Conservation (phyloP, 2,329 filamentous ascomycete species). For the Tolypocladium nubicola region DNA sequence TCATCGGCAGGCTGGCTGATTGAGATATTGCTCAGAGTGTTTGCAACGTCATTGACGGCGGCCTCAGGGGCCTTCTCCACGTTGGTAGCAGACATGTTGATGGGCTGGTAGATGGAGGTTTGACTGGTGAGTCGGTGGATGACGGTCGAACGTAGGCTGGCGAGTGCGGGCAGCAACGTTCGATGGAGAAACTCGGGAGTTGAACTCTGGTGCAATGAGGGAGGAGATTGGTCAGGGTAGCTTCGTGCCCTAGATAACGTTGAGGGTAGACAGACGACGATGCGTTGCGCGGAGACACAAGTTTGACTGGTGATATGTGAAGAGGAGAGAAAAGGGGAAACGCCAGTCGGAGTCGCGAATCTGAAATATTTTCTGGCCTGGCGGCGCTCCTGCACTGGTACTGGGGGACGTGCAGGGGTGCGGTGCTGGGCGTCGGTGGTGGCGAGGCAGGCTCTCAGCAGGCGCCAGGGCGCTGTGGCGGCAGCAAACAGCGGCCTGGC, state of each 20-base stretch:
- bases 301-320: conserved; percentile 32
- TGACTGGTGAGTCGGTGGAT: conserved; percentile 35
- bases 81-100: conserved; percentile 70
- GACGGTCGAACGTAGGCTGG: conserved; percentile 29
- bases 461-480: background rate
- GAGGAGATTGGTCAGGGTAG: conserved; percentile 57
- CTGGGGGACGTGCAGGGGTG: background rate
- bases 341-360: conserved; percentile 19
- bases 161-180: conserved; percentile 29
- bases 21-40: conserved; percentile 61
- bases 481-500: background rate
- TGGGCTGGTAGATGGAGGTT: conserved; percentile 29
- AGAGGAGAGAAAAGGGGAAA: conserved; percentile 21
- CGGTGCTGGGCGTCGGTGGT: background rate
- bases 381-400: background rate
- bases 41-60: conserved; percentile 70
- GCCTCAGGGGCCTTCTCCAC: conserved; percentile 54
- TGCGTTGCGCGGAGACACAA: conserved; percentile 38
- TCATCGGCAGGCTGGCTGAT: conserved; percentile 43
- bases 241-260: conserved; percentile 73
- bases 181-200: conserved; percentile 28
- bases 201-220: conserved; percentile 66
- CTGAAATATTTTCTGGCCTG: conserved; percentile 31
- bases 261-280: conserved; percentile 32
- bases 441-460: background rate